Evolutionary conservation across 1,139 yeast species (phyloP), one percentile per base, ranked within the genome.

Genomic region (Yamadazyma buinensis): DNA sequence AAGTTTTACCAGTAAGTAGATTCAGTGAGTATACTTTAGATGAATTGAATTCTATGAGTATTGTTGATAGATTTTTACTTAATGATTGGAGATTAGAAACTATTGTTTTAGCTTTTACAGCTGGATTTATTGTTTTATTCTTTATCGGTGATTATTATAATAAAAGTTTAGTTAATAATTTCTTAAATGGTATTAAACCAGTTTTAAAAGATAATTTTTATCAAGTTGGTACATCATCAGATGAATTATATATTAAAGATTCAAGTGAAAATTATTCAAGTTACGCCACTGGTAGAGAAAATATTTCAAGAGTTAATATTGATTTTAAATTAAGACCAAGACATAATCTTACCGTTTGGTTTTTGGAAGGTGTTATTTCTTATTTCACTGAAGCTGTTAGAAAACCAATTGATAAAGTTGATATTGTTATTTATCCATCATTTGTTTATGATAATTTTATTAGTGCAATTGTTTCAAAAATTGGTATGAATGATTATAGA

Each of bases 201-300:
- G 64, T 56, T 60, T 68, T 92, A 47, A 64, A 67, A 29, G 70
- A 73, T 33, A 83, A 88, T 56, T 92, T 92, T 54, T 77, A 69
- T 51, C 94, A 84, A 55, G 92, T 81, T 42, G 97, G 97, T 38
- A 80, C 80, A 30, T 57, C 67, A n/a, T 44, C 64, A 31, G 64
- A 67, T 30, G 59, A 63, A 33, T 62, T 76, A 46, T 72, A 70
- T 49, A 66, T 80, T 44, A 75, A 78, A 54, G 96, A 87, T 55
- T 77, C 82, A 35, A 68, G 84, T 30, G 84, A 85, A 52, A 71
- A 76, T 40, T 88, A 62, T 58, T 67, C 92, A 13, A 70, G 87
- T 31, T 92, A 86, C 57, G 95, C 97, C 29, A 75, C 95, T 38
- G 98, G 98, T 43, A 80, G 98, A 57, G 67, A 77, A 43, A 83